Base-by-base conservation (phyloP, 371 early-diverging fungal species). In the Apophysomyces elegans region DNA sequence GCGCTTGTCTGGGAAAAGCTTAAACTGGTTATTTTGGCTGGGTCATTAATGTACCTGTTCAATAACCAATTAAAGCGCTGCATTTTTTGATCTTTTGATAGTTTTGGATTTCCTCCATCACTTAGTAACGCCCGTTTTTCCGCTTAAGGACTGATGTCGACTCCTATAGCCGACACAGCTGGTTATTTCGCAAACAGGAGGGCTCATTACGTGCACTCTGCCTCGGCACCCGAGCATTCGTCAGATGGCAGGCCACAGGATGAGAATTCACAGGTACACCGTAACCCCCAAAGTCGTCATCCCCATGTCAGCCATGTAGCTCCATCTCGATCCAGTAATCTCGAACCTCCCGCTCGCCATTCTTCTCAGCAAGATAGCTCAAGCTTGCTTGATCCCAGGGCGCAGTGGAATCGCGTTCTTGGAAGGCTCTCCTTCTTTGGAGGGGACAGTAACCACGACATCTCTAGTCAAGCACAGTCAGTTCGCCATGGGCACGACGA, bases 111-210 rank as follows among this genome's bases (percentile, higher is more conserved):
- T 41, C 41, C 41, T 41, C 41, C 41, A 41, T 41, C 41, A 41
- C 59, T 59, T 16, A 59, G 44, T 37, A 18, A 18, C 58, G 21
- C 39, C 50, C 54, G 26, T 66, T 61, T 64, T 62, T 43, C 26
- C 39, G 26, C 54, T 60, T 35, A 26, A 21, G 26, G 35, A 18
- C 32, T 50, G 54, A 80, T 80, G 80, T 77, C 80, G 47, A 80
- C 77, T 62, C 80, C 77, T 26, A 77, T 80, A 62, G 70, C 77
- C 21, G 80, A 77, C 62, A 75, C 73, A 43, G 80, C 77, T 26
- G 70, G 74, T 16, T 80, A 75, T 59, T 80, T 80, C 68, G 72
- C 66, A 47, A 65, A 44, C 65, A 63, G 47, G 66, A 65, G 37
- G 66, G 36, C 62, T 41, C 67, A 64, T 21, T 62, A 62, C 9